Percentiles rank a stretch among this genome's conserved stretches.
Evolutionary conservation across 2,329 filamentous ascomycete genomes (phyloP).

Genomic region (Colletotrichum falcatum): DNA sequence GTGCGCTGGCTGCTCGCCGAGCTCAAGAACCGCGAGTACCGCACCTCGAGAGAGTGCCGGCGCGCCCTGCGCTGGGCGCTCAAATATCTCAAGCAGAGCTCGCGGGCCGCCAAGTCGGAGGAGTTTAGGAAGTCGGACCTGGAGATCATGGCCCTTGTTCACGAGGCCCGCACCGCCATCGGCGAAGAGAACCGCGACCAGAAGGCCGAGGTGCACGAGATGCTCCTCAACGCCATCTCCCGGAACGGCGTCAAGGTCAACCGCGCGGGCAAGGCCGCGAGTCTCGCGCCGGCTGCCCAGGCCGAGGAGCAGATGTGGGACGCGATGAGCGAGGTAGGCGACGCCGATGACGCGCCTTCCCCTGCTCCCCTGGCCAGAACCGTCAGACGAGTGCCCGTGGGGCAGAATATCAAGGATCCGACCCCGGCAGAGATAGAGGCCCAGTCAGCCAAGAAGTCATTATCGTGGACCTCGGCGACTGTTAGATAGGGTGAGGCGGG

Average conservation of each 20-base stretch:
- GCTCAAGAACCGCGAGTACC: constrained; percentile 30
- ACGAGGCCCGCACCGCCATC: constrained; percentile 12
- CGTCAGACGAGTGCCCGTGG: background rate
- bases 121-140: constrained; percentile 30
- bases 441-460: constrained; percentile 1
- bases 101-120: constrained; percentile 32
- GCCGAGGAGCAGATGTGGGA: background rate
- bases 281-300: background rate
- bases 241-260: background rate
- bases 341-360: background rate
- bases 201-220: constrained; percentile 19
- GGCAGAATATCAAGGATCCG: background rate
- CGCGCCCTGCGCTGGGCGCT: constrained; percentile 32
- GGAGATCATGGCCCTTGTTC: constrained; percentile 29
- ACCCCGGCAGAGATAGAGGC: background rate
- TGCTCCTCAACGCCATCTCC: constrained; percentile 13
- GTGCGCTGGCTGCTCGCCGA: constrained; percentile 48
- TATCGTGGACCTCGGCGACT: constrained; percentile 11
- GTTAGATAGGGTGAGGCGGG: constrained; percentile 7
- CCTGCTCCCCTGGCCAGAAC: background rate
- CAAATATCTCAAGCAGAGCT: constrained; percentile 32
- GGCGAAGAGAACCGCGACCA: constrained; percentile 15
- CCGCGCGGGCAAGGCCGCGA: background rate
- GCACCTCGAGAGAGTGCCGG: constrained; percentile 23
- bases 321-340: background rate